Evolutionary conservation across 768 basidiomycete species (phyloP).

Genomic region (Tremella mesenterica): DNA sequence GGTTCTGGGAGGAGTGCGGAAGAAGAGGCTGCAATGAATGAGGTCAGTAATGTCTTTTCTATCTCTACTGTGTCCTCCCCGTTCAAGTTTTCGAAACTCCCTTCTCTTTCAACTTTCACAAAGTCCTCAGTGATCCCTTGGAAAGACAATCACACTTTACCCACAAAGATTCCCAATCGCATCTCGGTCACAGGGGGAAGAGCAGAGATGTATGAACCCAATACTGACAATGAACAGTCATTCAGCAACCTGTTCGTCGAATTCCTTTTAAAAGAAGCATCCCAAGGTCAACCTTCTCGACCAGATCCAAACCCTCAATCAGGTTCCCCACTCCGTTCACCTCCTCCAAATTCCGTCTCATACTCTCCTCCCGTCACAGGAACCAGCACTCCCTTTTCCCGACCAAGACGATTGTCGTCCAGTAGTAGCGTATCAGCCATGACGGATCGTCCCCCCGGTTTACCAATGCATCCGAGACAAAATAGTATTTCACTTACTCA

Average conservation of each 20-base stretch:
- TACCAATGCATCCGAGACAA: background rate
- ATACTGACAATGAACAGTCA: constrained; percentile 63
- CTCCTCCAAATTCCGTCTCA: constrained; percentile 1
- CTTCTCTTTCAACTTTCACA: background rate
- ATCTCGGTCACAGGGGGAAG: background rate
- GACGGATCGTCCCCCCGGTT: background rate
- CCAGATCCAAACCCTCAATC: background rate
- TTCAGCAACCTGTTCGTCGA: constrained; percentile 98
- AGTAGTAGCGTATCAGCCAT: background rate
- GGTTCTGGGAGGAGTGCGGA: constrained; percentile 53
- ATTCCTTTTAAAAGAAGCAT: constrained; percentile 87
- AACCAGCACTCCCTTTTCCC: constrained; percentile 15
- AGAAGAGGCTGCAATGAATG: constrained; percentile 50
- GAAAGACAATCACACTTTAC: no score
- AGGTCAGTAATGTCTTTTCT: constrained; percentile 27
- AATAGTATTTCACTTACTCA: no score
- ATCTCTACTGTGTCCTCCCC: background rate
- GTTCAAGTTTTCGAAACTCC: no score
- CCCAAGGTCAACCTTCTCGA: constrained; percentile 45
- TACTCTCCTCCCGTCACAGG: constrained; percentile 12
- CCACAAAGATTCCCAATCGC: background rate
- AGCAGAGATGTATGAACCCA: no score
- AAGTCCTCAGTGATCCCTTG: background rate
- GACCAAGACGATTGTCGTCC: constrained; percentile 36
- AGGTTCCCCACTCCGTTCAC: constrained; percentile 3